Base-by-base conservation (phyloP, 768 basidiomycete genomes). In the Cystobasidium ongulense region DNA sequence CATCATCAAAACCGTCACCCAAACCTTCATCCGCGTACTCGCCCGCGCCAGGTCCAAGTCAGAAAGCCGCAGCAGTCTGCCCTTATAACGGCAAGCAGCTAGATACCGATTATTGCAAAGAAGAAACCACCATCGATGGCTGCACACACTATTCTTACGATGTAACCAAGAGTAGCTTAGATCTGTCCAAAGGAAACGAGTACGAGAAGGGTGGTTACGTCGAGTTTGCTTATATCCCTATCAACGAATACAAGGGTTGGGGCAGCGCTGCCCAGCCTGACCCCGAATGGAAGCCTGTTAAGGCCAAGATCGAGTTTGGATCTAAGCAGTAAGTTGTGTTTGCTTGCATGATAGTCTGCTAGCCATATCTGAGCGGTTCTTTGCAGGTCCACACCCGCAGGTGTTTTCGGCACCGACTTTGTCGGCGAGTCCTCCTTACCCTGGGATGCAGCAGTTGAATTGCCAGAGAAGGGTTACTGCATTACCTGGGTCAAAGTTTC, bases 401-500 rank as follows among this genome's bases (percentile, higher is more conserved):
- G 57, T 15, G 57, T 27, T 5, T 59, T 27, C 13, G 57, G 57
- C 57, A 59, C 57, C 25, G 57, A 59, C 57, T 59, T 29, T 21
- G 57, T 59, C 27, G 57, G 57, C 23, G 11, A 59, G 27, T 59
- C 57, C 4, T 59, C 57, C 8, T 27, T 59, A 15, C 57, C 57
- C 17, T 59, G 57, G 57, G 57, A 59, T 59, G 57, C 57, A 7
- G 33, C 33, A 5, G 29, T 35, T 27, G 57, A 59, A 4, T 27
- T 59, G 4, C 57, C 57, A 31, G 57, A 59, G 33, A 59, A 59
- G 21, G 57, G 57, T 15, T 59, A 59, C 27, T 59, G 57, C 57
- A 59, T 59, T 27, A 59, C 57, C 57, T 59, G 57, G 57, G 57
- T 59, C 29, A 59, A 59, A 29, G 57, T 59, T 7, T 59, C 57